A percentile compares a stretch with the other conserved stretches of the same genome.
These are phyloP conservation scores for Termitomyces eurrhizus DNA, from an alignment of 768 basidiomycete species.

Conservation along the genomic window DNA sequence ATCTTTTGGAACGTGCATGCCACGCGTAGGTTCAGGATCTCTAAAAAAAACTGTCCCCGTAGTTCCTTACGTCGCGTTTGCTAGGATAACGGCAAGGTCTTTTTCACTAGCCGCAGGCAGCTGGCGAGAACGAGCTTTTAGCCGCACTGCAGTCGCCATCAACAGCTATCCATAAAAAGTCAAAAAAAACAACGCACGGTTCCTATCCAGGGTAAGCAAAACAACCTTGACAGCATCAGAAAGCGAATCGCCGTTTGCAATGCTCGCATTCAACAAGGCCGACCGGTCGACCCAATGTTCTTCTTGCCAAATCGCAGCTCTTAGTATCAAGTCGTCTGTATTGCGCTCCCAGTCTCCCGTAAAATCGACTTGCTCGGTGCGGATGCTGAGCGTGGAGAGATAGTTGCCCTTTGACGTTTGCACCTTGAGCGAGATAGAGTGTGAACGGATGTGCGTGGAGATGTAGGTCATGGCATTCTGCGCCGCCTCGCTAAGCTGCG, in stretches of 20 bases:
- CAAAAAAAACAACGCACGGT: conserved; percentile 51
- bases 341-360: conserved; percentile 54
- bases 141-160: conserved; percentile 54
- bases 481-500: conserved; percentile 73
- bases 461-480: conserved; percentile 71
- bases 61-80: conserved; percentile 13
- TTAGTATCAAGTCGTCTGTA: conserved; percentile 95
- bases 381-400: conserved; percentile 73
- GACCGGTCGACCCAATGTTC: conserved; percentile 91
- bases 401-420: conserved; percentile 97
- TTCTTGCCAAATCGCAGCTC: conserved; percentile 90
- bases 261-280: conserved; percentile 50
- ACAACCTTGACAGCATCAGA: conserved; percentile 72
- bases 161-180: neutral
- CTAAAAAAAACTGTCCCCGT: neutral
- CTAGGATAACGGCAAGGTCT: conserved; percentile 72
- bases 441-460: conserved; percentile 68
- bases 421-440: conserved; percentile 79
- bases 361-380: conserved; percentile 83
- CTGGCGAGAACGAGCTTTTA: conserved; percentile 86
- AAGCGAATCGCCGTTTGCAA: conserved; percentile 31
- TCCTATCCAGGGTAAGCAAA: conserved; percentile 87
- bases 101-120: conserved; percentile 83
- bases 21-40: neutral
- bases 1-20: neutral